Percentiles rank a stretch among this genome's conserved stretches.
These are phyloP conservation scores for Corchorus capsularis DNA, from an alignment of 345 rosid genomes.

Conservation along the genomic window DNA sequence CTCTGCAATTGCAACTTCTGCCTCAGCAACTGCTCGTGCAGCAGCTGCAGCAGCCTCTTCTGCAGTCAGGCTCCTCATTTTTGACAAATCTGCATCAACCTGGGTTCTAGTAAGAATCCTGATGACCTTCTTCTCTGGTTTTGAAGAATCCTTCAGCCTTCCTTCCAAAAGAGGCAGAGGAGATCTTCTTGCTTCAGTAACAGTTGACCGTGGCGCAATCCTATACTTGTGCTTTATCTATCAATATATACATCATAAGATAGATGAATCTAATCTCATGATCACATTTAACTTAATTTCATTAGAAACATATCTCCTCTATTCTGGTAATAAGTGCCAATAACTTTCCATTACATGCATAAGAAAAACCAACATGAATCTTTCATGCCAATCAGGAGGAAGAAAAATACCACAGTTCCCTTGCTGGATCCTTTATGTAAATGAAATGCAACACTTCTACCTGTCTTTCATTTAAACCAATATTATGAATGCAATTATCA, in stretches of 20 bases:
- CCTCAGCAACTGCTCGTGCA: slow-evolving; percentile 93
- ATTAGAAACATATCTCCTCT: neutral
- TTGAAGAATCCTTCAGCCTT: slow-evolving; percentile 50
- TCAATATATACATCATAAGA: slow-evolving; percentile 25
- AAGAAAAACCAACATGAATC: neutral
- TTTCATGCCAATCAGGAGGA: slow-evolving; percentile 1
- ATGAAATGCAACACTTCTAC: neutral
- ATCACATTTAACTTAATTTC: slow-evolving; percentile 11
- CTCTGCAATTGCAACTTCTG: slow-evolving; percentile 89
- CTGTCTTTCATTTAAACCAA: neutral
- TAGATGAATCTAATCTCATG: neutral
- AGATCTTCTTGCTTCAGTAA: slow-evolving; percentile 49
- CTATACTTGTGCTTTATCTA: slow-evolving; percentile 88
- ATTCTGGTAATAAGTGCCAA: slow-evolving; percentile 8
- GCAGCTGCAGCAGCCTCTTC: slow-evolving; percentile 93
- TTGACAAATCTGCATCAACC: slow-evolving; percentile 55
- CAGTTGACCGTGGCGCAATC: slow-evolving; percentile 43
- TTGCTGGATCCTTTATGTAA: slow-evolving; percentile 8
- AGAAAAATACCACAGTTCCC: neutral
- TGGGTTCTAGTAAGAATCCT: slow-evolving; percentile 54
- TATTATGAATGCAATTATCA: neutral
- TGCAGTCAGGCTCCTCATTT: slow-evolving; percentile 80
- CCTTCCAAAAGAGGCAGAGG: slow-evolving; percentile 54
- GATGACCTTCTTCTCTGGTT: slow-evolving; percentile 45
- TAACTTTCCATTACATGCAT: neutral